Conservation (phyloP, 2,329 filamentous ascomycete genomes). For the Camillea tinctor region DNA sequence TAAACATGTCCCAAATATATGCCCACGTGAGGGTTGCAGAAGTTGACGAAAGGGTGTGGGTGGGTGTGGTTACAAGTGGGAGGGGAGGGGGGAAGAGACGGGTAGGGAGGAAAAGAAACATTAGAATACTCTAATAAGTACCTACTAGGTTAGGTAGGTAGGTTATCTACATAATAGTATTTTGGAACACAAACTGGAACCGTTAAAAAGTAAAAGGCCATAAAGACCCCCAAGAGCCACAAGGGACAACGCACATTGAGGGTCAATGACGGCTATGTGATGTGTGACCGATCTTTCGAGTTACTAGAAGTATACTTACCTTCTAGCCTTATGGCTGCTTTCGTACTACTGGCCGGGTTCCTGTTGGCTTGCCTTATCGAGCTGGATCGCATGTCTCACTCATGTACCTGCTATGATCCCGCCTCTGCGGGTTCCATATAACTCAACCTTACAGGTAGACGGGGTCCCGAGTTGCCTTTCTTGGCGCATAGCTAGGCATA, state of each 20-base stretch:
- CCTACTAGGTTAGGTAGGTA: too few species aligned
- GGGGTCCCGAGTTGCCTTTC: conserved; percentile 1
- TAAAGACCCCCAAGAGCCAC: neutral
- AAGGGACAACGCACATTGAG: neutral
- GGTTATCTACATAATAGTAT: too few species aligned
- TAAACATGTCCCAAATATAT: too few species aligned
- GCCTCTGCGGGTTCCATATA: neutral
- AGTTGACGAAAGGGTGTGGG: conserved; percentile 1
- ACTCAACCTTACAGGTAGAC: neutral
- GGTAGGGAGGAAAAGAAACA: conserved; percentile 2
- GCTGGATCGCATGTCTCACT: neutral
- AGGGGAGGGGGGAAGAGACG: neutral
- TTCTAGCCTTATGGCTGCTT: too few species aligned
- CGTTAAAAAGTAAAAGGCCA: too few species aligned
- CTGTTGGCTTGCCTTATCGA: neutral
- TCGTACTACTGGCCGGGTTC: too few species aligned
- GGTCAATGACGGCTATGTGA: neutral
- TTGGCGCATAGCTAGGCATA: neutral
- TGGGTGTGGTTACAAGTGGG: neutral
- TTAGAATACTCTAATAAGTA: too few species aligned
- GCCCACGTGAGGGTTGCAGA: conserved; percentile 26
- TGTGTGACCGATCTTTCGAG: neutral
- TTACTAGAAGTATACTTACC: neutral
- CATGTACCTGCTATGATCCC: neutral
- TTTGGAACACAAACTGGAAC: too few species aligned